A percentile compares a stretch with the other conserved stretches of the same genome.
Conservation (phyloP, 2,329 filamentous ascomycete genomes). For the Stenocarpella maydis region DNA sequence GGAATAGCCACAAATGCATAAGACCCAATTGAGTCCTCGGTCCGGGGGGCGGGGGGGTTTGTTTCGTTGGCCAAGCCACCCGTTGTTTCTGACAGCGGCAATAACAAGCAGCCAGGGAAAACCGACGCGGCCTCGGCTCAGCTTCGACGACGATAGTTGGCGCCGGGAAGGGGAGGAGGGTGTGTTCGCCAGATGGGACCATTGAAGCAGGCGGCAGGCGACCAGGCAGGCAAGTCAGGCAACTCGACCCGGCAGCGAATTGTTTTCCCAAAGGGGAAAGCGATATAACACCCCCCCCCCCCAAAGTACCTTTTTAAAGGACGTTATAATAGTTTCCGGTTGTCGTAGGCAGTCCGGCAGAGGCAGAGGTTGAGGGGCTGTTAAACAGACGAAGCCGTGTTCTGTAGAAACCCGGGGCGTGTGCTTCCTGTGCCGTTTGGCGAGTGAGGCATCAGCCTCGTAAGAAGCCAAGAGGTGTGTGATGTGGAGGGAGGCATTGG, state of each 20-base stretch:
- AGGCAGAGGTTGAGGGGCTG: background rate
- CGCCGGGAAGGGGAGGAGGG: background rate
- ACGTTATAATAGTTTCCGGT: no score
- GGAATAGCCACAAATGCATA: background rate
- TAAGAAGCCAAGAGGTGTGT: background rate
- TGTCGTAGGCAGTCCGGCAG: background rate
- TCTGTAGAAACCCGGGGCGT: background rate
- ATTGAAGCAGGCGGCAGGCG: background rate
- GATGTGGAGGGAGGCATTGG: background rate
- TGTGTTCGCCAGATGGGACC: constrained; percentile 12
- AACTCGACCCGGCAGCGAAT: constrained; percentile 5
- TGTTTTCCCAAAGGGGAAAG: constrained; percentile 7
- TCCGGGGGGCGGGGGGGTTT: background rate
- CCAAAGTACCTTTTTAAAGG: background rate
- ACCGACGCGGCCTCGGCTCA: background rate
- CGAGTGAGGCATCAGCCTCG: constrained; percentile 4
- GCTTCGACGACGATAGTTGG: background rate
- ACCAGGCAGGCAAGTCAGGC: constrained; percentile 15
- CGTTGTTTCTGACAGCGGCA: constrained; percentile 23
- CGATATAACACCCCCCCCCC: background rate
- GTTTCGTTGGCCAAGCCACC: constrained; percentile 23
- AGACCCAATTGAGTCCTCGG: constrained; percentile 7
- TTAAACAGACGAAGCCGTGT: background rate
- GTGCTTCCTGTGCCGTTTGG: constrained; percentile 11
- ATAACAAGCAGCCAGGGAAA: background rate